Evolutionary conservation across 352 stramenopile species (phyloP).

Genomic region (Globisporangium apiculatum): DNA sequence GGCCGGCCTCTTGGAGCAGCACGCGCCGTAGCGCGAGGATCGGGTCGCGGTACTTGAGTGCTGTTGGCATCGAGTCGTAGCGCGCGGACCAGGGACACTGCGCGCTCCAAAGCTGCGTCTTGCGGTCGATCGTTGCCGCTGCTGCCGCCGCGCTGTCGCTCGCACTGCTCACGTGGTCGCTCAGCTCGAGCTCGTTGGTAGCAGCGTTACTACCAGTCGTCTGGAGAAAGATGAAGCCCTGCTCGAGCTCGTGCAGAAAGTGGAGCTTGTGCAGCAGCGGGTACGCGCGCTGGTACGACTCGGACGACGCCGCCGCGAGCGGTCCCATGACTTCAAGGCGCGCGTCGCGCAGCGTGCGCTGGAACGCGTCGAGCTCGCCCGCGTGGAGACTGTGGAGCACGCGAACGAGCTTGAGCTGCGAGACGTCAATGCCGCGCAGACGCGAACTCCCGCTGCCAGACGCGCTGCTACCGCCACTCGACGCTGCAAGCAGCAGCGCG

Average conservation of each 20-base stretch:
- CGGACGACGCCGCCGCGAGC: constrained; percentile 55
- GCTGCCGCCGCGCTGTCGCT: not conserved
- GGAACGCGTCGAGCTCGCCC: constrained; percentile 43
- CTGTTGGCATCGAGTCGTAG: constrained; percentile 65
- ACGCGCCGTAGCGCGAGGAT: constrained; percentile 78
- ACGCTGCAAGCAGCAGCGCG: constrained; percentile 36
- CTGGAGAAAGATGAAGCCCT: constrained; percentile 56
- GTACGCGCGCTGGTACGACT: constrained; percentile 76
- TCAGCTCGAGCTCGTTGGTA: constrained; percentile 9
- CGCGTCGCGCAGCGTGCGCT: constrained; percentile 57
- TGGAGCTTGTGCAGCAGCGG: constrained; percentile 69
- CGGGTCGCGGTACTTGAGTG: constrained; percentile 76
- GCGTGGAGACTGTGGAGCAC: constrained; percentile 71
- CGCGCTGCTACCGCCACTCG: not conserved
- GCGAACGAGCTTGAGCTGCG: constrained; percentile 71
- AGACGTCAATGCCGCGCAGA: constrained; percentile 62
- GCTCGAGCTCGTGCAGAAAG: constrained; percentile 70
- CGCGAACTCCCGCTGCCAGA: constrained; percentile 8
- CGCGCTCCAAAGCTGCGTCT: constrained; percentile 36
- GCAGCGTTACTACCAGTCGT: constrained; percentile 5
- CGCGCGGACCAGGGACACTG: constrained; percentile 67
- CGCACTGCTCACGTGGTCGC: constrained; percentile 10
- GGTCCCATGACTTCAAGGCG: constrained; percentile 63
- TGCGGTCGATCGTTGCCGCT: not conserved
- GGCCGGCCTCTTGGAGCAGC: constrained; percentile 59